A percentile compares a stretch with the other conserved stretches of the same genome.
Evolutionary conservation across 495 filamentous ascomycete species (phyloP).

Genomic region (Lasiosphaeriaceae sp.): DNA sequence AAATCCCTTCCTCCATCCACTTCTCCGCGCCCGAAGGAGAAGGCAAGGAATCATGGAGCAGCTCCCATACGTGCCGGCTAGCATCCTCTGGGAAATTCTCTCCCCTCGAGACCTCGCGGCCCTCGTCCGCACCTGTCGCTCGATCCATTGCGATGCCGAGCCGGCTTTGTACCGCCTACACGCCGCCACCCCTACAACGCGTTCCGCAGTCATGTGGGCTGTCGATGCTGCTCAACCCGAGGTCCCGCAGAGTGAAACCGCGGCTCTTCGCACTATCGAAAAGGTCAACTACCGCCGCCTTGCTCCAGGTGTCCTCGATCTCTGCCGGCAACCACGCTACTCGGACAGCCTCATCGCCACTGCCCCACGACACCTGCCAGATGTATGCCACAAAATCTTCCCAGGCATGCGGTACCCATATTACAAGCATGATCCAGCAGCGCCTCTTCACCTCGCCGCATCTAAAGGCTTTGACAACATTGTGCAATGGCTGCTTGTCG

Average conservation of each 20-base stretch:
- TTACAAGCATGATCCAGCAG: background rate
- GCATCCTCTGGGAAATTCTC: conserved; percentile 1
- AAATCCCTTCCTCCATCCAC: too few relatives aligned
- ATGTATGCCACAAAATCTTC: too few relatives aligned
- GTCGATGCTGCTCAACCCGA: background rate
- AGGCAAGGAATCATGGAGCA: too few relatives aligned
- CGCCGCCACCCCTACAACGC: background rate
- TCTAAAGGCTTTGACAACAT: background rate
- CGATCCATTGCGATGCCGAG: background rate
- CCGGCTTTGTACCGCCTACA: background rate
- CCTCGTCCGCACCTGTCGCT: background rate
- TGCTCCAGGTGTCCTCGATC: background rate
- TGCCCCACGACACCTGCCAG: too few relatives aligned
- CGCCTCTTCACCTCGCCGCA: background rate
- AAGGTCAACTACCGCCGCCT: background rate
- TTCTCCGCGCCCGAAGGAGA: too few relatives aligned
- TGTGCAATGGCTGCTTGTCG: background rate
- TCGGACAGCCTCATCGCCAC: too few relatives aligned
- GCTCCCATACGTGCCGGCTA: background rate
- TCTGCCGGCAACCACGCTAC: background rate
- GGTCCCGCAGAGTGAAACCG: background rate
- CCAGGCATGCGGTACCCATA: too few relatives aligned
- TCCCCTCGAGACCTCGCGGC: background rate
- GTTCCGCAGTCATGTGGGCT: background rate
- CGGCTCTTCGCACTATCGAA: background rate